Conservation (phyloP, 2,329 filamentous ascomycete species). For the Fusarium annulatum region DNA sequence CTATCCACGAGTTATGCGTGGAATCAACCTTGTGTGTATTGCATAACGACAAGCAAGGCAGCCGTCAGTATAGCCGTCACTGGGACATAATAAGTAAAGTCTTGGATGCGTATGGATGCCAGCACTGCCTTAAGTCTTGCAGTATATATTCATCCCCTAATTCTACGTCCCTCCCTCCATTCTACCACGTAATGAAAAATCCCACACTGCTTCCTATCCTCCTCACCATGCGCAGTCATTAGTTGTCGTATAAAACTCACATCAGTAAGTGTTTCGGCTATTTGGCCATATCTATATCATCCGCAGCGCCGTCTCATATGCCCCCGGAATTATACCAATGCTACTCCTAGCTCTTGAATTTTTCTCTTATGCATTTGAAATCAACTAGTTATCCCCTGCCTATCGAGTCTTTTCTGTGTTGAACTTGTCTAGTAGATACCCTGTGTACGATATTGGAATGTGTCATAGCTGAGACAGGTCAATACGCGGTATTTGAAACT, state of each 20-base stretch:
- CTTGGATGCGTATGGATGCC: not conserved
- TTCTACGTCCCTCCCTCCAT: not conserved
- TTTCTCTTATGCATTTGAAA: slow-evolving; percentile 21
- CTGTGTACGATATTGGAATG: slow-evolving; percentile 88
- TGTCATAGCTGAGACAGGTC: slow-evolving; percentile 73
- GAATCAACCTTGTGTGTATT: not conserved
- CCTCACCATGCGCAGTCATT: slow-evolving; percentile 10
- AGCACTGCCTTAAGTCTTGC: not conserved
- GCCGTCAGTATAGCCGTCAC: not conserved
- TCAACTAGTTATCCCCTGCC: slow-evolving; percentile 5
- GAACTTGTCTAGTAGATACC: slow-evolving; percentile 76
- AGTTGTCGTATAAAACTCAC: slow-evolving; percentile 28
- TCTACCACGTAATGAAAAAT: not conserved
- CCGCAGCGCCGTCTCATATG: slow-evolving; percentile 45
- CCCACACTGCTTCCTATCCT: not conserved
- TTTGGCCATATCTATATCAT: slow-evolving; percentile 42
- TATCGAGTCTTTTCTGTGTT: slow-evolving; percentile 3
- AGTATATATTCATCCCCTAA: not conserved
- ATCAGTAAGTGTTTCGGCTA: slow-evolving; percentile 19
- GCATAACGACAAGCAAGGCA: not conserved
- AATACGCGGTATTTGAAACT: not conserved
- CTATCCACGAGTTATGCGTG: not conserved
- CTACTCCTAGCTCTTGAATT: slow-evolving; percentile 10
- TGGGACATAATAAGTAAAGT: not conserved
- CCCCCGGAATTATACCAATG: slow-evolving; percentile 36